These are phyloP conservation scores for Moricandia arvensis DNA, from an alignment of 345 rosid genomes.

Conservation along the genomic window DNA sequence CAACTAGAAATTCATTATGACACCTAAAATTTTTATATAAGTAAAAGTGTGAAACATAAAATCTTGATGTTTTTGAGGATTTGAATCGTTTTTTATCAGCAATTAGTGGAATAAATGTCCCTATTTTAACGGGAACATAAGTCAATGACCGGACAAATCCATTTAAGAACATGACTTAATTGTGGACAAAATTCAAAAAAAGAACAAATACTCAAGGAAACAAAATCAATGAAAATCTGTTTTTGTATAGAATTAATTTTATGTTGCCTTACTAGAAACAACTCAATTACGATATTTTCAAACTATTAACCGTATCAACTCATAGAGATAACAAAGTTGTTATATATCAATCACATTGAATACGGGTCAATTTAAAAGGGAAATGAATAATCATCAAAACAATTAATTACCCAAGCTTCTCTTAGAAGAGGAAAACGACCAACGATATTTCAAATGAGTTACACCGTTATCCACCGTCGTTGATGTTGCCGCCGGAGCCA, in stretches of 20 bases:
- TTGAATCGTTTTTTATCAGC: background rate
- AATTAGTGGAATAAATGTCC: background rate
- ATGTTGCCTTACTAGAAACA: background rate
- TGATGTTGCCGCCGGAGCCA: background rate
- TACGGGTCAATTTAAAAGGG: background rate
- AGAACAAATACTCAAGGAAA: conserved; percentile 5
- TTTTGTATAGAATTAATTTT: background rate
- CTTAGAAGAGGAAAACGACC: conserved; percentile 30
- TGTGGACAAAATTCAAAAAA: background rate
- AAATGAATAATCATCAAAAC: background rate
- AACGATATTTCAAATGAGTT: conserved; percentile 12
- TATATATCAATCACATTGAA: background rate
- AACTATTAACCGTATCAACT: background rate
- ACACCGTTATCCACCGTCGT: background rate
- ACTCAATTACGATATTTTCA: background rate
- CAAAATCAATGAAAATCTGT: background rate
- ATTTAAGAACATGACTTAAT: background rate
- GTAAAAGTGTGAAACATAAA: background rate
- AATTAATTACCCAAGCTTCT: conserved; percentile 33
- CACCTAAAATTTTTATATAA: background rate
- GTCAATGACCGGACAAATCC: background rate
- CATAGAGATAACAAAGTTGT: background rate
- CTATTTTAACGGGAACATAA: background rate
- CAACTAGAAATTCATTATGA: background rate
- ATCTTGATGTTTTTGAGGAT: background rate